Conservation (phyloP, 345 rosid species). For the Dipteronia sinensis region DNA sequence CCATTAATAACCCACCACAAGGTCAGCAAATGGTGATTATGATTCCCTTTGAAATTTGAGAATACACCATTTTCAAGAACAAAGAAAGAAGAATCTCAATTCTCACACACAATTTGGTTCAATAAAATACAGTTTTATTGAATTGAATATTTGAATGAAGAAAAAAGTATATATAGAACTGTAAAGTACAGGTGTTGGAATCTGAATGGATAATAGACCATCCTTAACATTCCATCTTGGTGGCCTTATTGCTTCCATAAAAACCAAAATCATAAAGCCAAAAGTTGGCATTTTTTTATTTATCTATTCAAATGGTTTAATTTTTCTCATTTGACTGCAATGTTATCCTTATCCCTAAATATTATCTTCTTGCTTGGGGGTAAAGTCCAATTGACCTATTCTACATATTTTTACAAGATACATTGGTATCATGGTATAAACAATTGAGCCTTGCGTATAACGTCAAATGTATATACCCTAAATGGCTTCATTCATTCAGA, state of each 20-base stretch:
- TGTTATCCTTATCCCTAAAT: neutral
- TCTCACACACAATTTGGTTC: neutral
- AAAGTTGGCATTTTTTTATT: neutral
- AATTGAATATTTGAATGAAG: too few relatives aligned
- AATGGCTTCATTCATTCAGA: too few relatives aligned
- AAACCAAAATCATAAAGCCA: neutral
- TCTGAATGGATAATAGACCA: constrained; percentile 11
- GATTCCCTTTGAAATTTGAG: constrained; percentile 21
- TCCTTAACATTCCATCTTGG: constrained; percentile 27
- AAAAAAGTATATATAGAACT: neutral
- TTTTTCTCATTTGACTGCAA: neutral
- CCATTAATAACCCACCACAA: neutral
- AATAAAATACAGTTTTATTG: too few relatives aligned
- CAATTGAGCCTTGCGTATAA: too few relatives aligned
- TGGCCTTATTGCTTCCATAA: constrained; percentile 15
- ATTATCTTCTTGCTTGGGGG: neutral
- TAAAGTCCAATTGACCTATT: too few relatives aligned
- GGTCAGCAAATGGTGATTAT: constrained; percentile 19
- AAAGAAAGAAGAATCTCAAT: constrained; percentile 21
- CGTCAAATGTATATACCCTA: too few relatives aligned
- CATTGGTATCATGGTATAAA: too few relatives aligned
- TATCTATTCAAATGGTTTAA: neutral
- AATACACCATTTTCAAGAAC: constrained; percentile 10
- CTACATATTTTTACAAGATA: too few relatives aligned
- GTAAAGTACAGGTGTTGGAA: constrained; percentile 22